Evolutionary conservation across 2,329 filamentous ascomycete species (phyloP), one percentile per base, ranked within the genome.

Genomic region (Byssoonygena ceratinophila): DNA sequence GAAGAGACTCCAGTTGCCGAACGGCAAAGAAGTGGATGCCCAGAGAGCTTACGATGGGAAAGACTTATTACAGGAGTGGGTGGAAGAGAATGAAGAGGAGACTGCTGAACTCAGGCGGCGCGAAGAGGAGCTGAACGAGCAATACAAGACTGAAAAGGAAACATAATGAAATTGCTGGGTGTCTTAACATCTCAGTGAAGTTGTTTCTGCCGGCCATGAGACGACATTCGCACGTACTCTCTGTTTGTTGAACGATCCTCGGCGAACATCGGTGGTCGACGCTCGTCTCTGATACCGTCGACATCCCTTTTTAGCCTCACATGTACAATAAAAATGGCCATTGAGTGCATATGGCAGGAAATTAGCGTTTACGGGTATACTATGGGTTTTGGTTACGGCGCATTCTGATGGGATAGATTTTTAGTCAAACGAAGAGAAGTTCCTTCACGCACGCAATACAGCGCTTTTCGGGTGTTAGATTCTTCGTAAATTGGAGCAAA

Each of bases 31-130:
- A 22, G 43, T 51, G 2, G 37, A 45, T 14, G 43, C 45, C 23
- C 54, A 44, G 14, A 45, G 64, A 49, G 65, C 60, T 18, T 63
- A 71, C 29, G 61, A 61, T 40, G 65, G 65, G 37, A 58, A 65
- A 48, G 63, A 70, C 45, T 68, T 68, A 56, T 59, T 74, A 46
- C 59, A 71, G 37, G 49, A 71, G 54, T 67, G 67, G 68, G 61
- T 60, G n/a, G 59, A 63, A 32, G 64, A 65, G 51, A 69, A 69
- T 46, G 60, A 60, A 3, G 60, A 59, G 37, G 68, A 71, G 55
- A 61, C 65, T 32, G 53, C 53, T 16, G 49, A 54, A 41, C 22
- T 58, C 18, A 52, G 36, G 23, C 39, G 45, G 16, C 55, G 49
- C 5, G 52, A 56, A 45, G 44, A 54, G 32, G 52, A 56, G 44